phyloP scores from a whole-genome alignment of 2,329 filamentous ascomycete species.

The Ophiostoma perfectum region DNA sequence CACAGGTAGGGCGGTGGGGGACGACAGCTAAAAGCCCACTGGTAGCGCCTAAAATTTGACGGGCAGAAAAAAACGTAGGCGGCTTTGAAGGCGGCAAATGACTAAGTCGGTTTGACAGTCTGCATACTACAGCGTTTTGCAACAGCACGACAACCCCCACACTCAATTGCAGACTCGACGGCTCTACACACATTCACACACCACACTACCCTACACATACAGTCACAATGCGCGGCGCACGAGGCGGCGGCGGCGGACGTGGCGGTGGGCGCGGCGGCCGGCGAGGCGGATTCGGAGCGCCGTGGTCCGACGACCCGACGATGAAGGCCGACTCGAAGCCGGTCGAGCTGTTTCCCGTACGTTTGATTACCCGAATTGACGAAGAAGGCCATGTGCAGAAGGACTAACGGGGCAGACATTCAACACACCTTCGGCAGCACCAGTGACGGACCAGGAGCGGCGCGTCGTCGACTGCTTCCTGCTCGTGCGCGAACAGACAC shows the following conservation, averaged over 20 bases:
- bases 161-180: neutral
- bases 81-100: neutral
- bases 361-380: conserved; percentile 23
- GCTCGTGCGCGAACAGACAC: conserved; percentile 52
- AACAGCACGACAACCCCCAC: neutral
- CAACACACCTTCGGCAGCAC: conserved; percentile 42
- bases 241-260: conserved; percentile 42
- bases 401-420: conserved; percentile 40
- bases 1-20: conserved; percentile 18
- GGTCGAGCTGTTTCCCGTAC: conserved; percentile 43
- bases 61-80: conserved; percentile 19
- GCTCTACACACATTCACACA: neutral
- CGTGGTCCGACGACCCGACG: conserved; percentile 51
- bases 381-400: neutral
- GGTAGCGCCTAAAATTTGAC: conserved; percentile 15
- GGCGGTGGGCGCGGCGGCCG: conserved; percentile 45
- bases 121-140: neutral
- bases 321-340: conserved; percentile 40
- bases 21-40: conserved; percentile 9
- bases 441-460: conserved; percentile 42
- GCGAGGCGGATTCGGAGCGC: conserved; percentile 35
- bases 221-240: conserved; percentile 18
- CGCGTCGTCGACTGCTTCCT: conserved; percentile 48
- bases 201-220: neutral
- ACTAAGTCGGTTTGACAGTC: neutral